Percentiles rank a stretch among this genome's conserved stretches.
Evolutionary conservation across 2,329 filamentous ascomycete species (phyloP).

Genomic region (Aurifilum marmelostoma): DNA sequence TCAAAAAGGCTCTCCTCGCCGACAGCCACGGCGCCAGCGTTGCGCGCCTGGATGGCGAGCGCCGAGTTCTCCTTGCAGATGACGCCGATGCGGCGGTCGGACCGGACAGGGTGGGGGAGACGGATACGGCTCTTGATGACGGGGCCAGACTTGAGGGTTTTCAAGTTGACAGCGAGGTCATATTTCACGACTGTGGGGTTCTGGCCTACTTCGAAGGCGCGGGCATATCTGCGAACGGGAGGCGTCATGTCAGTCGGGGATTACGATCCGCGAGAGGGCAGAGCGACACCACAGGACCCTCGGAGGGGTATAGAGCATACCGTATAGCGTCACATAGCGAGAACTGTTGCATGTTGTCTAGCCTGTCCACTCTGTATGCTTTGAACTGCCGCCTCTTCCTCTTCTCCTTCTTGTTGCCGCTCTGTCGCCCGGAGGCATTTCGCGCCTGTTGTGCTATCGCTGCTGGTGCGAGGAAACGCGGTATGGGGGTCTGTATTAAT

Average conservation of each 20-base stretch:
- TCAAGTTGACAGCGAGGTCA: constrained; percentile 82
- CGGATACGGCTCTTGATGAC: constrained; percentile 85
- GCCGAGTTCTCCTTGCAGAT: constrained; percentile 83
- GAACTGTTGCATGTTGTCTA: constrained; percentile 72
- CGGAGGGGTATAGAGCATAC: constrained; percentile 50
- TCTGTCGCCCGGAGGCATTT: constrained; percentile 42
- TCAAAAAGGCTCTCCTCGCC: constrained; percentile 88
- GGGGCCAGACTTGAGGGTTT: constrained; percentile 82
- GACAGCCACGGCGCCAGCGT: constrained; percentile 79
- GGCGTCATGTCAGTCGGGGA: not conserved
- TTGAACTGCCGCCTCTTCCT: constrained; percentile 67
- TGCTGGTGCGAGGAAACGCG: constrained; percentile 54
- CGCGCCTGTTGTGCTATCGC: constrained; percentile 46
- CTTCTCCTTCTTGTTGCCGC: constrained; percentile 54
- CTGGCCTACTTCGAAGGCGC: constrained; percentile 87
- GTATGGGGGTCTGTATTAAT: constrained; percentile 45
- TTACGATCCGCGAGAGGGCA: no score
- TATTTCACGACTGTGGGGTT: constrained; percentile 78
- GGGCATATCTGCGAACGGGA: constrained; percentile 69
- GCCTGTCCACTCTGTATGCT: constrained; percentile 66
- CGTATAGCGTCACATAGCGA: constrained; percentile 91
- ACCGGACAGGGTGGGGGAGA: constrained; percentile 87
- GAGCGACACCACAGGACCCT: no score
- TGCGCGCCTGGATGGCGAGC: constrained; percentile 71
- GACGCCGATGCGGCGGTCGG: constrained; percentile 85